phyloP scores from a whole-genome alignment of 2,329 filamentous ascomycete species.

The Coniochaeta prunicola region DNA sequence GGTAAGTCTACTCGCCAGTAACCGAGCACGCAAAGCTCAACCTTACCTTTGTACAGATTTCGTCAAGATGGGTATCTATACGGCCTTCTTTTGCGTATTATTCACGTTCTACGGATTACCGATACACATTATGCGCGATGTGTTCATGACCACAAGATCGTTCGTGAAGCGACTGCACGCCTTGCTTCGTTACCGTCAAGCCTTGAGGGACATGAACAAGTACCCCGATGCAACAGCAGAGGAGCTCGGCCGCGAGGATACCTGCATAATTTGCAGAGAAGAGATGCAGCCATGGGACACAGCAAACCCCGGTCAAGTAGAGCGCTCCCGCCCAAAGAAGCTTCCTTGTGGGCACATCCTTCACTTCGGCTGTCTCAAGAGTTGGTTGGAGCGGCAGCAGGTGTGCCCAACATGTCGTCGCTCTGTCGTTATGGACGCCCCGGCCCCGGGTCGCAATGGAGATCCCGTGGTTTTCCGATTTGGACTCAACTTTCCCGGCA shows the following conservation, averaged over 20 bases:
- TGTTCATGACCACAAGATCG: conserved; percentile 88
- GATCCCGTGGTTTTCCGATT: conserved; percentile 25
- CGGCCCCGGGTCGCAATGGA: conserved; percentile 24
- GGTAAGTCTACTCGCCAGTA: conserved; percentile 42
- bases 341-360: conserved; percentile 93
- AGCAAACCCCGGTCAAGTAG: conserved; percentile 60
- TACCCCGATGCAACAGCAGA: conserved; percentile 88
- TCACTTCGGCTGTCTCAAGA: conserved; percentile 89
- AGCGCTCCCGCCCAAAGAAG: conserved; percentile 86
- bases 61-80: conserved; percentile 81
- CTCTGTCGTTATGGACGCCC: conserved; percentile 62
- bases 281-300: conserved; percentile 80
- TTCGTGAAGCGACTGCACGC: conserved; percentile 87
- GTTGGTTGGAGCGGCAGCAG: conserved; percentile 95
- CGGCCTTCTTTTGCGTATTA: conserved; percentile 88
- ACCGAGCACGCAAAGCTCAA: conserved; percentile 6
- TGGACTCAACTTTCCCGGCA: conserved; percentile 21
- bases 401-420: conserved; percentile 91
- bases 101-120: conserved; percentile 91
- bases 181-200: conserved; percentile 82
- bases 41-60: conserved; percentile 53
- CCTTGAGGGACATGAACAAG: conserved; percentile 87
- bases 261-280: conserved; percentile 96
- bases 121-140: conserved; percentile 92
- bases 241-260: conserved; percentile 79